Evolutionary conservation across 495 filamentous ascomycete genomes (phyloP), one percentile per base, ranked within the genome.

Genomic region (Aspergillus ostianus): DNA sequence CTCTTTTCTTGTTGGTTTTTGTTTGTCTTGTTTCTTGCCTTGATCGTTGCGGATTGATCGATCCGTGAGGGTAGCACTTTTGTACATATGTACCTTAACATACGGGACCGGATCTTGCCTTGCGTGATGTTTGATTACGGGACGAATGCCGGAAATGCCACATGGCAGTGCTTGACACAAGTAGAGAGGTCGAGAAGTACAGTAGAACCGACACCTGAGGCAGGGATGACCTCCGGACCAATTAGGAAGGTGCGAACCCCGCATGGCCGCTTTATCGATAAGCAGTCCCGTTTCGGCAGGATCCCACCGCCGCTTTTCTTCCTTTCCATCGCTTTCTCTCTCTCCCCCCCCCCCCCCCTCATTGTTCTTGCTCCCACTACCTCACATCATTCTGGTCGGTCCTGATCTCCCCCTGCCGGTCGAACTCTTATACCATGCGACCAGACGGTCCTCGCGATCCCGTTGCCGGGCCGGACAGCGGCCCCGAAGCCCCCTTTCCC

Each of bases 401-500:
- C 26, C 26, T 19, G 44, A 41, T 8, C 45, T 26, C 4, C 17
- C 6, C 21, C 50, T 12, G 7, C 27, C 4, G 23, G 4, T 26
- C 23, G 2, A 4, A 17, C 9, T 21, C 19, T 21, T 51, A 53
- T 46, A 67, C 26, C 58, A 80, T 82, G 75, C 68, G 67, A 29
- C 72, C 74, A 57, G 67, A 74, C 61, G 70, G 61, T 56, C 77
- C 77, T 62, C 87, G 88, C 63, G 84, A 84, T 46, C 73, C 79
- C 45, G 78, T 90, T 61, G 82, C 87, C 26, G 95, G 94, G 53
- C 79, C 86, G 10, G 82, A 87, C 21, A 64, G 70, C 17, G 92
- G 91, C 15, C 93, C 94, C 12, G 73, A 81, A 59, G 55, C 84
- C 15, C 93, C 94, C 0, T 98, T 86, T 74, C 94, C 94, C 0